Evolutionary conservation across 345 rosid genomes (phyloP).

Genomic region (Eucalyptus shirleyi): DNA sequence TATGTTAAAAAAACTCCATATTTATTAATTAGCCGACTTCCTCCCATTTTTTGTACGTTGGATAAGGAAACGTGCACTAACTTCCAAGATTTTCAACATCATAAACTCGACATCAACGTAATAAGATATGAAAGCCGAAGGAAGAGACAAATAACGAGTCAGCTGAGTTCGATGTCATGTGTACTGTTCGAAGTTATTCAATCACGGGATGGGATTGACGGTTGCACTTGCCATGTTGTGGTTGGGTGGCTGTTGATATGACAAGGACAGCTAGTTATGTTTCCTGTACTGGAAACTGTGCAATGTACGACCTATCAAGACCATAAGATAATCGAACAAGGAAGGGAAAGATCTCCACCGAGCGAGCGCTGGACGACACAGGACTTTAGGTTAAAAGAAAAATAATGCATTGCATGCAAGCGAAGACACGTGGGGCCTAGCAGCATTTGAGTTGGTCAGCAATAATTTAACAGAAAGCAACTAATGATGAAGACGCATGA

Average conservation of each 20-base stretch:
- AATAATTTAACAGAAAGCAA: background rate
- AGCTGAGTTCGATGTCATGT: no score
- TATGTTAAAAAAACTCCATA: accelerated
- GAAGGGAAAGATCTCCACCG: background rate
- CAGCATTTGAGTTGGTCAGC: background rate
- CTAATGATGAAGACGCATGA: background rate
- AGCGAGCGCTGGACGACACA: background rate
- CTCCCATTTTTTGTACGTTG: accelerated
- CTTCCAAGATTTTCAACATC: background rate
- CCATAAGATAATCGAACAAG: background rate
- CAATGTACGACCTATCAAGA: background rate
- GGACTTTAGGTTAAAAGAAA: background rate
- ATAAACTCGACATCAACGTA: background rate
- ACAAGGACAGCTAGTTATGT: background rate
- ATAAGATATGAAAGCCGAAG: background rate
- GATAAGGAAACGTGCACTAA: no score
- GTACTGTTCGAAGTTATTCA: background rate
- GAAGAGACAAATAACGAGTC: background rate
- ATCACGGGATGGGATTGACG: background rate
- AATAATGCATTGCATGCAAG: background rate
- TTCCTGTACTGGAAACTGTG: background rate
- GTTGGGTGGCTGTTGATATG: background rate
- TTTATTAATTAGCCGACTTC: accelerated
- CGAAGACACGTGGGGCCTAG: background rate
- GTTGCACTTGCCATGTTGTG: background rate